These are phyloP conservation scores for Sphagnum magellanicum DNA, from an alignment of 228 moss, liverwort and hornwort genomes.

Conservation along the genomic window DNA sequence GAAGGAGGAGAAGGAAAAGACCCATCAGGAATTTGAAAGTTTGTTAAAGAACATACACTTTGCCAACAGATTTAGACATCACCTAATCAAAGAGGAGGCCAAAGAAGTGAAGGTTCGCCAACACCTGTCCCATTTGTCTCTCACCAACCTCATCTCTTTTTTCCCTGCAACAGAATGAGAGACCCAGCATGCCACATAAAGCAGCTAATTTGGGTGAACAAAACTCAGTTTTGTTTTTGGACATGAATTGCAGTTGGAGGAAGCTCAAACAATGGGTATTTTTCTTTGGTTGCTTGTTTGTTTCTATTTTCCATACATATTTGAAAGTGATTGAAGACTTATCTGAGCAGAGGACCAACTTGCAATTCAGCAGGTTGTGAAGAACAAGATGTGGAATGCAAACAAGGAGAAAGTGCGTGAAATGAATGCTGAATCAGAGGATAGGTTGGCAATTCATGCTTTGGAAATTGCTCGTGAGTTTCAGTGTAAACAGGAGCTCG, in stretches of 20 bases:
- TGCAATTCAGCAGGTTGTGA: constrained; percentile 10
- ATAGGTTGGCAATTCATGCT: constrained; percentile 20
- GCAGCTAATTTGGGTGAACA: too few relatives aligned
- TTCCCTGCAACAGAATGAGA: neutral
- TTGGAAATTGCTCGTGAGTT: constrained; percentile 26
- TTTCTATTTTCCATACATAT: too few relatives aligned
- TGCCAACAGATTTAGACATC: constrained; percentile 26
- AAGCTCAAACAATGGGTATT: too few relatives aligned
- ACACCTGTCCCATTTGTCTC: neutral
- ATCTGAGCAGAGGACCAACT: too few relatives aligned
- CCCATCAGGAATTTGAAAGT: constrained; percentile 16
- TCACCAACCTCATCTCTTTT: neutral
- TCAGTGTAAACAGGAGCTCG: constrained; percentile 41
- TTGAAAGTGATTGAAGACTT: too few relatives aligned
- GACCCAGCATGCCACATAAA: too few relatives aligned
- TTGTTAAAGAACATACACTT: constrained; percentile 17
- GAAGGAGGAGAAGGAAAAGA: constrained; percentile 28
- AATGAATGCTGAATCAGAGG: constrained; percentile 22
- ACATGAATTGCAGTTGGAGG: too few relatives aligned
- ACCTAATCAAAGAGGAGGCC: constrained; percentile 24
- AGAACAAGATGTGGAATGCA: constrained; percentile 12
- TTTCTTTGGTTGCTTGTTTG: too few relatives aligned
- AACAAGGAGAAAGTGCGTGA: constrained; percentile 22
- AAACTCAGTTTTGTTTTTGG: too few relatives aligned
- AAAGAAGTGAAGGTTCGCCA: constrained; percentile 17